A percentile compares a stretch with the other conserved stretches of the same genome.
These are phyloP conservation scores for Macaranga tanarius DNA, from an alignment of 441 rosid genomes.

Conservation along the genomic window DNA sequence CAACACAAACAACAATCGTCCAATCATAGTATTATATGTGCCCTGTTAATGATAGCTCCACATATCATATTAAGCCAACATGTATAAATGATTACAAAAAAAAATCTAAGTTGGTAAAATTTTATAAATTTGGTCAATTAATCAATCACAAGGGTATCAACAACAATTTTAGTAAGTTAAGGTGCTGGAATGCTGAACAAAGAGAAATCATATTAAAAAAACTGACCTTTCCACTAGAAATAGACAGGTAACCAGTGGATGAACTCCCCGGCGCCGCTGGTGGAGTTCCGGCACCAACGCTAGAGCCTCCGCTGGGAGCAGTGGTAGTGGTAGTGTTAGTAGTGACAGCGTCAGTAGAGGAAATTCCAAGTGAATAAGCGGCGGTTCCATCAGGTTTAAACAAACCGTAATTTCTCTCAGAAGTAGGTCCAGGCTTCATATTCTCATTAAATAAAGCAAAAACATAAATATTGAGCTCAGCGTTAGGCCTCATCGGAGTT, in stretches of 20 bases:
- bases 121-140: neutral
- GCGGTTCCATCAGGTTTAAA: slow-evolving; percentile 87
- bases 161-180: too few relatives aligned
- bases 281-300: slow-evolving; percentile 12
- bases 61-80: neutral
- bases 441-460: slow-evolving; percentile 92
- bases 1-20: slow-evolving; percentile 7
- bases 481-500: slow-evolving; percentile 70
- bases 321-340: slow-evolving; percentile 23
- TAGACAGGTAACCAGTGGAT: slow-evolving; percentile 69
- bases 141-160: neutral
- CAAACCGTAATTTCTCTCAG: slow-evolving; percentile 92
- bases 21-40: neutral
- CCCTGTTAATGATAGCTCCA: slow-evolving; percentile 25
- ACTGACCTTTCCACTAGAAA: slow-evolving; percentile 57
- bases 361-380: slow-evolving; percentile 55
- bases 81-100: too few relatives aligned
- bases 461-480: slow-evolving; percentile 55
- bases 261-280: slow-evolving; percentile 40
- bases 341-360: slow-evolving; percentile 23
- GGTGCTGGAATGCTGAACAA: too few relatives aligned
- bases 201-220: neutral
- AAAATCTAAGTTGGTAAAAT: too few relatives aligned
- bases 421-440: slow-evolving; percentile 88
- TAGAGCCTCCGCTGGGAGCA: slow-evolving; percentile 15